These are phyloP conservation scores for Vitellaria paradoxa DNA, from an alignment of 179 eudicot species.

Conservation along the genomic window DNA sequence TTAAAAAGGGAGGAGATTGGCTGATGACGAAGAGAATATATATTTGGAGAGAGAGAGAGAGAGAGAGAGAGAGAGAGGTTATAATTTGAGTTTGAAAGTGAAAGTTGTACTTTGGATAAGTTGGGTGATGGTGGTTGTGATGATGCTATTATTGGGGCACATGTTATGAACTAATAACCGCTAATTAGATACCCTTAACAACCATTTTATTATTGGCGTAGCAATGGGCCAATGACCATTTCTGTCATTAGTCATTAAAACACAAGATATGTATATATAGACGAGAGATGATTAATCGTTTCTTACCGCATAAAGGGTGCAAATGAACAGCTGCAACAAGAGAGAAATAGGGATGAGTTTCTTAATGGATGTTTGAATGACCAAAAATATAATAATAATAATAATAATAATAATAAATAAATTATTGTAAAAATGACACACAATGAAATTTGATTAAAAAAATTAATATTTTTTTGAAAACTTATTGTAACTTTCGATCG, in stretches of 20 bases:
- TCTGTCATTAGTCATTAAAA: neutral
- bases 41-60: neutral
- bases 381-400: no score
- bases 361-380: no score
- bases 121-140: neutral
- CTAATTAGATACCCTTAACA: slow-evolving; percentile 5
- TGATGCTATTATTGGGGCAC: slow-evolving; percentile 17
- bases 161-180: slow-evolving; percentile 6
- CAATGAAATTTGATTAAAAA: no score
- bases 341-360: no score
- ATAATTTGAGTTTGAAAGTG: neutral
- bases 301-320: no score
- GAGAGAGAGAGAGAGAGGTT: no score
- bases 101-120: neutral
- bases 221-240: neutral
- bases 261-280: neutral
- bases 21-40: neutral
- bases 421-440: no score
- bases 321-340: no score
- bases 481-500: no score
- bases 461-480: no score
- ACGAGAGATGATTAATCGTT: no score
- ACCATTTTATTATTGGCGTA: neutral
- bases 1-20: neutral
- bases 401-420: no score